These are phyloP conservation scores for Leucocoprinus birnbaumii DNA, from an alignment of 768 basidiomycete species.

Conservation along the genomic window DNA sequence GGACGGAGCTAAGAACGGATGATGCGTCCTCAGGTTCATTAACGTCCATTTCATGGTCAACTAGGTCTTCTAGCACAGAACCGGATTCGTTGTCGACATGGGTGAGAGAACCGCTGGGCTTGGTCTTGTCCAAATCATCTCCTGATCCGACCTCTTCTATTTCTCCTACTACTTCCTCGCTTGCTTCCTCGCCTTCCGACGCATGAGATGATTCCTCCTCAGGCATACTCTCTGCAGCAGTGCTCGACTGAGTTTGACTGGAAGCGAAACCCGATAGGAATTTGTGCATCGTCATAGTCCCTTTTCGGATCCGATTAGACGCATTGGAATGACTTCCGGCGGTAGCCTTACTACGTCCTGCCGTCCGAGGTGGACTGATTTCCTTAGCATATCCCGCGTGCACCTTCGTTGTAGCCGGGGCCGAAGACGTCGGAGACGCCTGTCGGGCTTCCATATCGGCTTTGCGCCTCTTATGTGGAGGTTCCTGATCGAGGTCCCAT, in stretches of 20 bases:
- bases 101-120: background rate
- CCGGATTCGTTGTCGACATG: background rate
- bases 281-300: constrained; percentile 9
- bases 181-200: constrained; percentile 16
- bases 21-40: constrained; percentile 17
- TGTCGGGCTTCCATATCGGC: constrained; percentile 7
- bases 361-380: background rate
- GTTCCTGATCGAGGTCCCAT: constrained; percentile 10
- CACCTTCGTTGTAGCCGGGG: background rate
- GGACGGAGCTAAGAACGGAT: constrained; percentile 19
- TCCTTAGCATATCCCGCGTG: background rate
- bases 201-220: constrained; percentile 5
- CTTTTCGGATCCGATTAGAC: background rate
- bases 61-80: background rate
- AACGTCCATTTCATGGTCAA: constrained; percentile 4
- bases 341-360: background rate
- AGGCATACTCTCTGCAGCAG: background rate
- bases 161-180: background rate
- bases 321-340: background rate
- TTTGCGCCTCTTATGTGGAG: constrained; percentile 36
- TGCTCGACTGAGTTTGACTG: background rate
- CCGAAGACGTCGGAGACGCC: background rate
- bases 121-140: background rate
- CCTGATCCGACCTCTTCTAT: too few relatives aligned
- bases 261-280: constrained; percentile 10